Percentiles rank a stretch among this genome's conserved stretches.
phyloP scores from a whole-genome alignment of 192 early-diverging fungal species.

The Coemansia sp. region DNA sequence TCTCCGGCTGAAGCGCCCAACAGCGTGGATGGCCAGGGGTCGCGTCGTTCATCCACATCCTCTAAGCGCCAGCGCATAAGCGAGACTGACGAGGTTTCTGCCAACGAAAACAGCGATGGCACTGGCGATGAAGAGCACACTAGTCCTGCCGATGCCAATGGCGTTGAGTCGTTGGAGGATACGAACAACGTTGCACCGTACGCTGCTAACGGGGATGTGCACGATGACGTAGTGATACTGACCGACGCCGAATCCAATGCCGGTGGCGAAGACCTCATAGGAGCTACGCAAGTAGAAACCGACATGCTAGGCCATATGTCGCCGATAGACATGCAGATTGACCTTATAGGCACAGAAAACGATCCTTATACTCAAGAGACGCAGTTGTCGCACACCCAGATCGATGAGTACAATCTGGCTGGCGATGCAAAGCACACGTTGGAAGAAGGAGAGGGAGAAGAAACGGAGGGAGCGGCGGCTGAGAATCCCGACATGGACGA shows the following conservation, averaged over 20 bases:
- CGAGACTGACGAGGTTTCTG: not conserved
- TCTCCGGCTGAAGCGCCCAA: not conserved
- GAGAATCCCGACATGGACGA: not conserved
- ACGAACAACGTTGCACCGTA: not conserved
- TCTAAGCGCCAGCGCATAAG: slow-evolving; percentile 39
- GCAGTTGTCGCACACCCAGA: slow-evolving; percentile 24
- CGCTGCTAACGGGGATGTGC: not conserved
- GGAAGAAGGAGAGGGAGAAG: not conserved
- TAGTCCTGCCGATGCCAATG: not conserved
- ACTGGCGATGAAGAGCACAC: not conserved
- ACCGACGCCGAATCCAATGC: not conserved
- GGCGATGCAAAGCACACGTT: not conserved
- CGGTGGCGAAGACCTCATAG: not conserved
- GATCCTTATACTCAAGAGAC: slow-evolving; percentile 9
- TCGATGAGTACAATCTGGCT: slow-evolving; percentile 4
- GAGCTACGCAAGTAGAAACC: not conserved
- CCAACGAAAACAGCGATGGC: not conserved
- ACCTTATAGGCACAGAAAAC: not conserved
- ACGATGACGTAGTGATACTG: not conserved
- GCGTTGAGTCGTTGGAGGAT: not conserved
- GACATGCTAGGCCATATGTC: slow-evolving; percentile 1
- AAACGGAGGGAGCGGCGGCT: not conserved
- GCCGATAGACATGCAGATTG: slow-evolving; percentile 21
- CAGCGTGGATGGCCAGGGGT: not conserved
- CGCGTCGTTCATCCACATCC: slow-evolving; percentile 9